Conservation (phyloP, 2,329 filamentous ascomycete species). For the Dactylellina drechsleri region DNA sequence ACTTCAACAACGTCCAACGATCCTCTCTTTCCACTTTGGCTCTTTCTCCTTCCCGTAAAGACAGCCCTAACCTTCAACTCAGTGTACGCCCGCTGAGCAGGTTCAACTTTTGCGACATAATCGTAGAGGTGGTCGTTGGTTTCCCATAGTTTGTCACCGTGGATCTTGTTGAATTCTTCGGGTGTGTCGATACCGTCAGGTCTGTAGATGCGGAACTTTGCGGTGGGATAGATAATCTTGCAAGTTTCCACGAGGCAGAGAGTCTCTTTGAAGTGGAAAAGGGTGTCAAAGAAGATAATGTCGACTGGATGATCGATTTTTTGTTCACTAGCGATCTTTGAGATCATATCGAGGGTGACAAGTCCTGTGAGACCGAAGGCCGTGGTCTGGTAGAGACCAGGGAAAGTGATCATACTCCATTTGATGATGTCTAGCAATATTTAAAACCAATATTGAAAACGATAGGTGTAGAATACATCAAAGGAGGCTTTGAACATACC, state of each 20-base stretch:
- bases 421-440: conserved; percentile 91
- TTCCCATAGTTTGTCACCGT: conserved; percentile 87
- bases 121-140: conserved; percentile 89
- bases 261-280: conserved; percentile 84
- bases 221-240: conserved; percentile 77
- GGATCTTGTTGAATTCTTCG: conserved; percentile 80
- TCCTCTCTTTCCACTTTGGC: conserved; percentile 91
- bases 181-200: conserved; percentile 78
- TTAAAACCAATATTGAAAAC: too few species aligned
- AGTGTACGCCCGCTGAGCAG: conserved; percentile 87
- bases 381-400: conserved; percentile 86
- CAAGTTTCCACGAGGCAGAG: conserved; percentile 78
- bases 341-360: conserved; percentile 85
- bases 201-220: conserved; percentile 88
- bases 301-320: conserved; percentile 68
- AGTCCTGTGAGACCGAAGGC: conserved; percentile 84
- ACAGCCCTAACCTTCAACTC: conserved; percentile 89
- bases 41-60: conserved; percentile 87
- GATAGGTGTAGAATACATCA: too few species aligned
- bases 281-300: conserved; percentile 83
- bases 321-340: conserved; percentile 74
- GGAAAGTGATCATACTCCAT: conserved; percentile 91
- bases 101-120: conserved; percentile 97
- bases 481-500: too few species aligned
- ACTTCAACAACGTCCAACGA: conserved; percentile 91